Base-by-base conservation (phyloP, 176 grass and related monocot genomes). In the Tillandsia fasciculata region DNA sequence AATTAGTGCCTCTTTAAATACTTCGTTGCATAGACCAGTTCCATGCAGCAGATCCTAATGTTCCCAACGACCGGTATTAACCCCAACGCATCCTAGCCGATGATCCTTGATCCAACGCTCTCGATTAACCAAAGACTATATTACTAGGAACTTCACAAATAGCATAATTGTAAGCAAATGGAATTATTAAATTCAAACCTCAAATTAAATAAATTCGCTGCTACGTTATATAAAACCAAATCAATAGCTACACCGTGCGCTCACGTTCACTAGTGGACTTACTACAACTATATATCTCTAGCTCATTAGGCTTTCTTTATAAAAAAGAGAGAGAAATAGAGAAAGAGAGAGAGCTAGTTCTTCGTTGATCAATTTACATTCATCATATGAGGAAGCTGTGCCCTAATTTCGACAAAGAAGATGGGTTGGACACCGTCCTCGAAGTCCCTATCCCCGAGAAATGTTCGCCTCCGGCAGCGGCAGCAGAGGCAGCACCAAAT, bases 381-480 rank as follows among this genome's bases (percentile, higher is more conserved):
- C 22, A 51, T 11, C 22, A 51, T 11, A 77, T 77, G 75, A 77
- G 42, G 66, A 77, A 63, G 53, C 29, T 77, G 6, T 77, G 66
- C 11, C 75, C 66, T 18, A 77, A 77, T 9, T 9, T 68, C 28
- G 66, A 69, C 6, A 11, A 47, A 49, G 75, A 77, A 51, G 66
- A 63, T 28, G 75, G 75, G 8, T 53, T 77, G 28, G 75, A 77
- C 11, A 77, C 75, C 15, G 75, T 77, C 29, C 75, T 77, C 3
- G 75, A 77, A 42, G 75, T 77, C 51, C 75, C 75, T 11, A 61
- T 77, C 42, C 75, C 75, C 11, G 75, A 77, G 53, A 77, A 66
- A 63, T 47, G 65, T 63, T 69, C 75, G 9, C 24, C 4, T 49
- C 50, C 11, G n/a, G 17, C 10, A 18, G 6, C 63, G 53, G 4